Base-by-base conservation (phyloP, 192 early-diverging fungal genomes). In the Coemansia sp. region DNA sequence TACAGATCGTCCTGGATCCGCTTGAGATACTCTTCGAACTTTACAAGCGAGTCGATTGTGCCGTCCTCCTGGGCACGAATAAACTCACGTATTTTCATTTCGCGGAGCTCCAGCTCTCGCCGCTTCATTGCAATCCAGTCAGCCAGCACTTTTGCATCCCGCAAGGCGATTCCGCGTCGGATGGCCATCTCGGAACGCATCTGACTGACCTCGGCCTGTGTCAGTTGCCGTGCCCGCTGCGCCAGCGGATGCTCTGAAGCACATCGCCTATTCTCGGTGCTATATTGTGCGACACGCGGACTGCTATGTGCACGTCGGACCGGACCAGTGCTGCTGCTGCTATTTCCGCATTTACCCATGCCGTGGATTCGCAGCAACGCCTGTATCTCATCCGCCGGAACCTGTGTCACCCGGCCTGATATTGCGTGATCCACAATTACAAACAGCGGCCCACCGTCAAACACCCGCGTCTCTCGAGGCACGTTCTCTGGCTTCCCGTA, bases 91-190 rank as follows among this genome's bases (percentile, higher is more conserved):
- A 74, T 10, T 38, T 59, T 58, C 22, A 43, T 40, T 23, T 74
- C 65, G 19, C 62, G 58, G 2, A 67, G 29, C 40, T 74, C 71
- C 44, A 64, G 62, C 40, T 74, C 65, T 3, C 71, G 49, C 21
- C 71, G 49, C 47, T 51, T 50, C 65, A 74, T 54, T 25, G 71
- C 71, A 2, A 50, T 60, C 65, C 65, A 74, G 56, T 74, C 71
- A 4, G 65, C 71, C 50, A 74, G 57, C 46, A 67, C 46, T 40
- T 44, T 18, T 0, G 71, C 71, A 24, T 74, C 71, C n/a, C 65
- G 55, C 29, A 53, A 35, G 11, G 65, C 65, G 14, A 74, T 74
- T 40, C 60, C 55, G 49, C 65, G 52, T 6, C 71, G 27, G 21
- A 74, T 60, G 1, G 46, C 51, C 54, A 74, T 42, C 54, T 74